Conservation (phyloP, 2,329 filamentous ascomycete species). For the Orbilia ellipsospora region DNA sequence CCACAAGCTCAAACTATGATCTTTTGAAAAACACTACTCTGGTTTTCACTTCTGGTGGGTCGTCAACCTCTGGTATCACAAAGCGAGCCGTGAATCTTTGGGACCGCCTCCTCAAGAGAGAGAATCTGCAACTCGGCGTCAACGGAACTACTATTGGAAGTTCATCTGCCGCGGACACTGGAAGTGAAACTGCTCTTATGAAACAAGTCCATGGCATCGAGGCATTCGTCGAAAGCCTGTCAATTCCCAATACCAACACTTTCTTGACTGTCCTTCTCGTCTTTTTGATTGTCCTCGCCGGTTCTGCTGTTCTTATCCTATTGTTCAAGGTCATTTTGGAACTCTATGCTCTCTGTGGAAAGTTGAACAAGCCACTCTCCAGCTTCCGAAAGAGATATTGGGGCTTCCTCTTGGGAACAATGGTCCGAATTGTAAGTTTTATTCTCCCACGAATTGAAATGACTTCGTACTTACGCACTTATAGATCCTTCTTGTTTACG, state of each 20-base stretch:
- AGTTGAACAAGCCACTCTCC: conserved; percentile 80
- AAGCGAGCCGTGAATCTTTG: conserved; percentile 70
- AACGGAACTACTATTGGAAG: conserved; percentile 62
- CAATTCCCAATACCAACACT: conserved; percentile 86
- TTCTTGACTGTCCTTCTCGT: conserved; percentile 95
- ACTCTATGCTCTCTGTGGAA: conserved; percentile 87
- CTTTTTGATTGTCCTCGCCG: conserved; percentile 85
- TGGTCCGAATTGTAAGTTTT: conserved; percentile 74
- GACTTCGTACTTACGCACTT: conserved; percentile 7
- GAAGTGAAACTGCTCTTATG: conserved; percentile 58
- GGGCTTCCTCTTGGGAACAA: conserved; percentile 87
- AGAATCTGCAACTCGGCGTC: conserved; percentile 60
- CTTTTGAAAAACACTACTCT: conserved; percentile 81
- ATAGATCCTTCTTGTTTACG: conserved; percentile 84
- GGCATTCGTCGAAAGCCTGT: conserved; percentile 83
- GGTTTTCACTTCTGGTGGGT: conserved; percentile 69
- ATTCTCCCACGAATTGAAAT: background rate
- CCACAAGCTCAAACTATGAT: conserved; percentile 80
- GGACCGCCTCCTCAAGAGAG: conserved; percentile 64
- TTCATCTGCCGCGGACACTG: conserved; percentile 58
- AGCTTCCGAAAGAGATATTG: conserved; percentile 97
- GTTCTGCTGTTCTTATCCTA: conserved; percentile 85
- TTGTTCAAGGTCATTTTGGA: conserved; percentile 92
- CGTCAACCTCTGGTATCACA: conserved; percentile 62
- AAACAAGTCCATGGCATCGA: conserved; percentile 78